Percentiles rank a stretch among this genome's conserved stretches.
Conservation (phyloP, 2,329 filamentous ascomycete genomes). For the Fusarium goolgardi region DNA sequence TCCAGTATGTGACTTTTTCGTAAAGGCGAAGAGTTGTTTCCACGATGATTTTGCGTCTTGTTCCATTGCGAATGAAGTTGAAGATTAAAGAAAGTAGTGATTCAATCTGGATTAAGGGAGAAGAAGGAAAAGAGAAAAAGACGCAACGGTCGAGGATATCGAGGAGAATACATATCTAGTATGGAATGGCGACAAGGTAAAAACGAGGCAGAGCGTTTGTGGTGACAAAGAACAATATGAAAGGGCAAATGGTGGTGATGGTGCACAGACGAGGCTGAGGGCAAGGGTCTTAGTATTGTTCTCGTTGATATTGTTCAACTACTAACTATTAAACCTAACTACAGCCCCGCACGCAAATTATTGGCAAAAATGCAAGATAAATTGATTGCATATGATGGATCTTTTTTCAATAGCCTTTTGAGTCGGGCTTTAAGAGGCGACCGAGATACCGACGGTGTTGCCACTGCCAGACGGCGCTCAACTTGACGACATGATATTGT, state of each 20-base stretch:
- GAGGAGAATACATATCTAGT: conserved; percentile 1
- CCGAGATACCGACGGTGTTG: conserved; percentile 14
- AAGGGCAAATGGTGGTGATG: conserved; percentile 10
- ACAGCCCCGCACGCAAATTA: conserved; percentile 1
- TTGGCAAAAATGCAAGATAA: not conserved
- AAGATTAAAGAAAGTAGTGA: not conserved
- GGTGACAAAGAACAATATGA: conserved; percentile 43
- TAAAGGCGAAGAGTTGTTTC: conserved; percentile 76
- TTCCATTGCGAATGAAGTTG: conserved; percentile 30
- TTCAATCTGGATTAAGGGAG: conserved; percentile 1
- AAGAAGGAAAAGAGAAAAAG: not conserved
- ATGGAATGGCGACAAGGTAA: not conserved
- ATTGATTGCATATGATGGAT: not conserved
- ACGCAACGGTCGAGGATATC: not conserved
- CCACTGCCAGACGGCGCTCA: not conserved
- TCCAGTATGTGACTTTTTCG: conserved; percentile 67
- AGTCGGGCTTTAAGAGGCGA: not conserved
- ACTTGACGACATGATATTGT: not conserved
- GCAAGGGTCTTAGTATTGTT: conserved; percentile 35
- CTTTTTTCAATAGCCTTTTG: not conserved
- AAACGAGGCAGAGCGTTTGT: conserved; percentile 1
- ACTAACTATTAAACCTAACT: not conserved
- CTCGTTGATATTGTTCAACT: conserved; percentile 34
- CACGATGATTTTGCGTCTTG: conserved; percentile 47
- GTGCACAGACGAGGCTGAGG: conserved; percentile 34